phyloP scores from a whole-genome alignment of 139 green algal genomes.

The Micromonas pusilla region DNA sequence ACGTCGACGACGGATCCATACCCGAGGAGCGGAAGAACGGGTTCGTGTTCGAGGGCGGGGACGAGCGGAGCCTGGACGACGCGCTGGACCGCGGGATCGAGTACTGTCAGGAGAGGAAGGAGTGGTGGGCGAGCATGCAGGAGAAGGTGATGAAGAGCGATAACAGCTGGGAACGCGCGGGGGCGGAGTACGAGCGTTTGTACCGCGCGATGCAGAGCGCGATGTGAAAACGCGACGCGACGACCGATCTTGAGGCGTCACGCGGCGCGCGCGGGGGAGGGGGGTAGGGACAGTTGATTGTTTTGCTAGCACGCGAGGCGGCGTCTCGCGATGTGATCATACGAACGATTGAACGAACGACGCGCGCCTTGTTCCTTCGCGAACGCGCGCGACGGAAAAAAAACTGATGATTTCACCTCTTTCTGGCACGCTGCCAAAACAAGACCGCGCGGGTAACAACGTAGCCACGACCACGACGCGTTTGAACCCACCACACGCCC shows the following conservation, averaged over 20 bases:
- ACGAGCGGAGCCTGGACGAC: slow-evolving; percentile 58
- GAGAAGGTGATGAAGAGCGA: slow-evolving; percentile 25
- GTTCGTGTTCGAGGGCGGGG: slow-evolving; percentile 73
- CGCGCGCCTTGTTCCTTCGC: too few relatives aligned
- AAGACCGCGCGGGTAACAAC: too few relatives aligned
- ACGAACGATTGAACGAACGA: too few relatives aligned
- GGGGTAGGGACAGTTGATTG: too few relatives aligned
- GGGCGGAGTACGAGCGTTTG: slow-evolving; percentile 38
- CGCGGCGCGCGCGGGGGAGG: too few relatives aligned
- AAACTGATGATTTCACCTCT: too few relatives aligned
- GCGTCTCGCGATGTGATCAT: too few relatives aligned
- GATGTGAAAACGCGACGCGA: neutral
- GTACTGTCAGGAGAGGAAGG: slow-evolving; percentile 44
- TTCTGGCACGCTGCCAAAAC: too few relatives aligned
- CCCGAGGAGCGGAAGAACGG: slow-evolving; percentile 30
- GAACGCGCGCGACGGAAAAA: too few relatives aligned
- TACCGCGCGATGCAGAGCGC: slow-evolving; percentile 27
- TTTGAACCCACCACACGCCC: neutral
- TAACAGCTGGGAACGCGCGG: slow-evolving; percentile 39
- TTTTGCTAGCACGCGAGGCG: too few relatives aligned
- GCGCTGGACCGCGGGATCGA: slow-evolving; percentile 66
- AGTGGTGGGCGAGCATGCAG: slow-evolving; percentile 42
- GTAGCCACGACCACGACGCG: neutral
- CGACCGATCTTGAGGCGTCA: neutral
- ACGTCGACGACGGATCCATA: slow-evolving; percentile 37